phyloP scores from a whole-genome alignment of 306 rosid genomes.

The Malus orientalis region DNA sequence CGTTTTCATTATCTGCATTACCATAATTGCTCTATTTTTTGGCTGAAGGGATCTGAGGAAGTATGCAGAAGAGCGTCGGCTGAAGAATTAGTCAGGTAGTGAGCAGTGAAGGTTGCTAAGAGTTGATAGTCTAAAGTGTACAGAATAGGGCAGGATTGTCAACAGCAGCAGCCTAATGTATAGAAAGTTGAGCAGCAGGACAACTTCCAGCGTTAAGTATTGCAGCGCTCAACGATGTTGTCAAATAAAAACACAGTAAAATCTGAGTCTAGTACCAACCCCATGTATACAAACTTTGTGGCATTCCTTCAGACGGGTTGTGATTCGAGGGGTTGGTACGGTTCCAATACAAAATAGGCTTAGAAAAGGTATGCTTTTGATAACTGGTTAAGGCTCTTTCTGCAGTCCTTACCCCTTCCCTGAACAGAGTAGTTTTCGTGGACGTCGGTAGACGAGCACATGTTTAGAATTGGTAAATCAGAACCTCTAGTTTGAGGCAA shows the following conservation, averaged over 20 bases:
- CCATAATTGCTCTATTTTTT: not conserved
- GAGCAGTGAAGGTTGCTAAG: not conserved
- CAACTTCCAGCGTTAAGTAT: not conserved
- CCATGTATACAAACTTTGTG: not conserved
- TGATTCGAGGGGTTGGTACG: not conserved
- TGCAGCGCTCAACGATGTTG: not conserved
- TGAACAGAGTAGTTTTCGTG: not conserved
- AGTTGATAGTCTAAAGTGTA: conserved; percentile 7
- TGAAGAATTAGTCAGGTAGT: not conserved
- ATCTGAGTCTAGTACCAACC: not conserved
- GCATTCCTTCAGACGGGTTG: not conserved
- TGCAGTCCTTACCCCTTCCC: not conserved
- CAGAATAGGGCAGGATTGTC: conserved; percentile 4
- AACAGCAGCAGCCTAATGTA: not conserved
- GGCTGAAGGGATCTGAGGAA: conserved; percentile 28
- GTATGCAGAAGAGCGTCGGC: conserved; percentile 16
- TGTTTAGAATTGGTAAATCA: not conserved
- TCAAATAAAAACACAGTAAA: not conserved
- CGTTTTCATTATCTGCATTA: not conserved
- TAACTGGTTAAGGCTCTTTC: not conserved
- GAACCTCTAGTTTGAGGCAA: not conserved
- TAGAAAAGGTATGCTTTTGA: not conserved
- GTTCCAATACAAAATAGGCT: not conserved
- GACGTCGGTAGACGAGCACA: not conserved
- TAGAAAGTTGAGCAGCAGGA: not conserved